These are phyloP conservation scores for Nemania sp. DNA, from an alignment of 2,329 filamentous ascomycete species.

Conservation along the genomic window DNA sequence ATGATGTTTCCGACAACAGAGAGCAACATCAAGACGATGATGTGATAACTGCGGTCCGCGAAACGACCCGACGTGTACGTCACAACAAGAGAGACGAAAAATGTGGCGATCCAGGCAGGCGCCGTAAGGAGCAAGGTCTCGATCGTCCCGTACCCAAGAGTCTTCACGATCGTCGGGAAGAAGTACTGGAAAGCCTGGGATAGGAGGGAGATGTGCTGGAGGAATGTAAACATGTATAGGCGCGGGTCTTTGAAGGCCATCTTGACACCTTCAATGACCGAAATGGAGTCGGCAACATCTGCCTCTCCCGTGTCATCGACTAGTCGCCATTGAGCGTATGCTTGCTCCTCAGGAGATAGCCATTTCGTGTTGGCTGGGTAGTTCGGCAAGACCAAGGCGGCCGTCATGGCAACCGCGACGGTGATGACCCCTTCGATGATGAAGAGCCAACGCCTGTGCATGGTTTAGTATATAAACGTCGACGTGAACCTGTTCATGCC, in stretches of 20 bases:
- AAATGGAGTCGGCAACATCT: slow-evolving; percentile 46
- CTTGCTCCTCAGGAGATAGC: slow-evolving; percentile 56
- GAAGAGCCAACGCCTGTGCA: slow-evolving; percentile 43
- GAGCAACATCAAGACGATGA: slow-evolving; percentile 56
- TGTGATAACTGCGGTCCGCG: slow-evolving; percentile 61
- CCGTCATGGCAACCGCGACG: slow-evolving; percentile 42
- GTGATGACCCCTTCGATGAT: slow-evolving; percentile 50
- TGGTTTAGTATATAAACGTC: not conserved
- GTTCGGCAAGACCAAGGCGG: slow-evolving; percentile 52
- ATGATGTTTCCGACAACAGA: slow-evolving; percentile 60
- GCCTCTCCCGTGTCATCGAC: slow-evolving; percentile 53
- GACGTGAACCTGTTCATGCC: not conserved
- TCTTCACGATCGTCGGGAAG: slow-evolving; percentile 67
- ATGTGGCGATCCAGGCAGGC: slow-evolving; percentile 59
- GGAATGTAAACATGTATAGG: slow-evolving; percentile 57
- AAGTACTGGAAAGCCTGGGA: slow-evolving; percentile 67
- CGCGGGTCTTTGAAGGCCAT: slow-evolving; percentile 54
- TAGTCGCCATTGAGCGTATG: slow-evolving; percentile 57
- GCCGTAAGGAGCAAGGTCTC: slow-evolving; percentile 61
- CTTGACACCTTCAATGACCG: slow-evolving; percentile 51
- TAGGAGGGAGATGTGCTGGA: slow-evolving; percentile 57
- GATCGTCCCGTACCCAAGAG: slow-evolving; percentile 60
- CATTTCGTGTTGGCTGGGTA: slow-evolving; percentile 58
- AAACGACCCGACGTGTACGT: slow-evolving; percentile 60
- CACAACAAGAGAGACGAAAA: slow-evolving; percentile 56